Evolutionary conservation across 768 basidiomycete species (phyloP), one percentile per base, ranked within the genome.

Genomic region (Boletus reticulatus): DNA sequence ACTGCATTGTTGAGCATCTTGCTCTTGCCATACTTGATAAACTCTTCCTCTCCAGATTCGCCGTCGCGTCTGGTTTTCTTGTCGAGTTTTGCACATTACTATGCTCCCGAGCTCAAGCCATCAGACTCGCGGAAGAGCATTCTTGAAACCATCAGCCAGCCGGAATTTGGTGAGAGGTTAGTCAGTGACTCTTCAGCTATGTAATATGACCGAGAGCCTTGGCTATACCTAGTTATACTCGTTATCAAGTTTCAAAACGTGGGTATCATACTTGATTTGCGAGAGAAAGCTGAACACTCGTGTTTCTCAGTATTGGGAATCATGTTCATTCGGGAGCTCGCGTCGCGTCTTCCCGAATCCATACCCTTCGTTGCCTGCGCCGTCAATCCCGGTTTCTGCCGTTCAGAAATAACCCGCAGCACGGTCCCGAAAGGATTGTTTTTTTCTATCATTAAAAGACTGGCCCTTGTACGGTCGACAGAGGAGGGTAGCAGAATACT

Each of bases 401-500:
- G 56, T n/a, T 72, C 75, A 8, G 48, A 53, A 6, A 60, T 77
- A 13, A 49, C 31, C 34, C 68, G 72, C 50, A 55, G 9, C 37
- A 43, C 3, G 29, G 0, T 36, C 1, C 13, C 27, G 9, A 29
- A 22, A 10, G 42, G 44, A 20, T 54, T 58, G 52, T 0, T 58
- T 2, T n/a, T 53, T 14, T 36, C 31, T 4, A 1, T 50, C 9
- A 41, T 66, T 7, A 58, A 54, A 19, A 38, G 5, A 6, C 12
- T 67, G 29, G 24, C 71, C 6, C 45, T 55, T 16, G 67, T 64
- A 1, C 64, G 72, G 12, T 63, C 75, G 6, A 43, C 67, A 0
- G 72, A 76, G 52, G 64, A 61, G 52, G 76, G 76, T 14, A 67
- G 71, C 48, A 67, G 73, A n/a, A 63, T 68, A 1, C 59, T 77